Percentiles rank a stretch among this genome's conserved stretches.
Conservation (phyloP, 1,284 basidiomycete genomes). For the Pulchroboletus neoregius region DNA sequence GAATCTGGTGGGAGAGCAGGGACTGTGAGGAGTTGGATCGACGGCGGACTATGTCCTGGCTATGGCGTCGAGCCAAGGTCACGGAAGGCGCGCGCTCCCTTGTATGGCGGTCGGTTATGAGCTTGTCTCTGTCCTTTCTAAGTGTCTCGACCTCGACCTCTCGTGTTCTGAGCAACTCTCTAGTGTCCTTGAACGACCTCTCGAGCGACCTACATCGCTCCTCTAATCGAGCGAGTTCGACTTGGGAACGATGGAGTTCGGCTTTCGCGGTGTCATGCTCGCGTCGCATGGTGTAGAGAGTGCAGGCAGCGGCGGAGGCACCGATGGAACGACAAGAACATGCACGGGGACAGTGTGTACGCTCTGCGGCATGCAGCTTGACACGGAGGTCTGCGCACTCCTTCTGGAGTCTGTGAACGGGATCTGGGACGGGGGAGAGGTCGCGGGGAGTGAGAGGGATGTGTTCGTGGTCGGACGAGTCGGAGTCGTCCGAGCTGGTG, state of each 20-base stretch:
- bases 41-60: slow-evolving; percentile 27
- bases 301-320: slow-evolving; percentile 30
- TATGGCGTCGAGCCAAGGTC: slow-evolving; percentile 25
- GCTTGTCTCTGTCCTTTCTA: slow-evolving; percentile 41
- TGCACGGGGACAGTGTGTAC: slow-evolving; percentile 32
- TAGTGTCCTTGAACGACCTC: slow-evolving; percentile 50
- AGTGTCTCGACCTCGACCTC: slow-evolving; percentile 56
- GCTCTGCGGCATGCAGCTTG: slow-evolving; percentile 45
- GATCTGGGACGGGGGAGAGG: slow-evolving; percentile 25
- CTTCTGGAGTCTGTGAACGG: slow-evolving; percentile 19
- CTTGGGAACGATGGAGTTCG: slow-evolving; percentile 51
- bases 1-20: slow-evolving; percentile 30
- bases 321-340: slow-evolving; percentile 37
- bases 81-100: slow-evolving; percentile 25
- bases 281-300: slow-evolving; percentile 48
- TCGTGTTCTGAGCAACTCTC: slow-evolving; percentile 43
- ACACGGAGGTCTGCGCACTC: slow-evolving; percentile 40
- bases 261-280: slow-evolving; percentile 53
- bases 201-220: slow-evolving; percentile 61
- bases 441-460: slow-evolving; percentile 28
- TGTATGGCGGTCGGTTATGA: slow-evolving; percentile 25
- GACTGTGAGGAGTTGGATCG: slow-evolving; percentile 32
- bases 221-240: slow-evolving; percentile 51
- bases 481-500: slow-evolving; percentile 13
- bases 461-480: slow-evolving; percentile 23